Conservation (phyloP, 2,329 filamentous ascomycete genomes). For the Cladosporium sp. region DNA sequence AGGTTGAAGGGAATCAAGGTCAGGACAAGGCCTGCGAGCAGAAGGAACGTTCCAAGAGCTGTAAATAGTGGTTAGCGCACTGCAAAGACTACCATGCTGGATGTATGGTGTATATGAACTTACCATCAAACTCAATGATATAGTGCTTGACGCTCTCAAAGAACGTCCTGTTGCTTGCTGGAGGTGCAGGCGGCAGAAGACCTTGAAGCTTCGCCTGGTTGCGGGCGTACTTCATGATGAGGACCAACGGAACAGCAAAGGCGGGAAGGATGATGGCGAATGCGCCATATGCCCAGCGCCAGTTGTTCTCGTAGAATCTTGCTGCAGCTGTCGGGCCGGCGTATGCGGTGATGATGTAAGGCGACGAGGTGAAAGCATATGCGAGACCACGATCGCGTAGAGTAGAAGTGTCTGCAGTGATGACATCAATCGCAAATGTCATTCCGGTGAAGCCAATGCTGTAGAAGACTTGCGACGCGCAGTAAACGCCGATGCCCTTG, state of each 20-base stretch:
- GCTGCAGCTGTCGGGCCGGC: conserved; percentile 31
- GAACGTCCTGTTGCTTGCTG: conserved; percentile 25
- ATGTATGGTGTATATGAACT: background rate
- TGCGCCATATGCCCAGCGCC: conserved; percentile 36
- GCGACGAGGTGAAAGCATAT: conserved; percentile 35
- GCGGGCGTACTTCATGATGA: conserved; percentile 32
- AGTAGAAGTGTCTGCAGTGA: conserved; percentile 37
- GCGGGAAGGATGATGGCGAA: conserved; percentile 36
- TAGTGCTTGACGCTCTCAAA: conserved; percentile 30
- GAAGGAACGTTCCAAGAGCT: conserved; percentile 31
- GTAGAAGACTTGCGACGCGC: conserved; percentile 32
- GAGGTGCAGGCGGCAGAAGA: conserved; percentile 28
- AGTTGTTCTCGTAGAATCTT: conserved; percentile 28
- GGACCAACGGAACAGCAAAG: conserved; percentile 30
- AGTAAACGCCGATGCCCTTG: conserved; percentile 32
- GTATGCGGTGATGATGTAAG: conserved; percentile 38
- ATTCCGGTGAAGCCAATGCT: conserved; percentile 34
- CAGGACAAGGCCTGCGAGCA: conserved; percentile 56
- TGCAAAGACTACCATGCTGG: background rate
- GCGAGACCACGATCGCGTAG: conserved; percentile 35
- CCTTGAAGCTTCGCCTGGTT: conserved; percentile 33
- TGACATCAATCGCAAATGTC: conserved; percentile 34
- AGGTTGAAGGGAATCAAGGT: conserved; percentile 71
- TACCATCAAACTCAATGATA: conserved; percentile 34
- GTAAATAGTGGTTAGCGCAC: background rate